Conservation (phyloP, 108 stramenopile genomes). For the Cyclotella distinguenda region DNA sequence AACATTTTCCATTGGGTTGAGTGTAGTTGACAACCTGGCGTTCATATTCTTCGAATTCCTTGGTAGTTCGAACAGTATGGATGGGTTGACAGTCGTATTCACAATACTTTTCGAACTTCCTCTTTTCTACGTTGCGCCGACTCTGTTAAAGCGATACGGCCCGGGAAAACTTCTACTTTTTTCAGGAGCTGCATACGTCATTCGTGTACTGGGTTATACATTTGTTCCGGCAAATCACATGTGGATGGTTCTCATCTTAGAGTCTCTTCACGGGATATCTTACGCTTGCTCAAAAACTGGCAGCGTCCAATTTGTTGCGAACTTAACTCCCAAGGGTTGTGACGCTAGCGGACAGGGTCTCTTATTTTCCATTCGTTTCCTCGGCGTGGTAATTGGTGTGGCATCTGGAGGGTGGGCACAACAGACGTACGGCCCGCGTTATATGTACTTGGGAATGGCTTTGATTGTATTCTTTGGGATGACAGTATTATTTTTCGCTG, state of each 20-base stretch:
- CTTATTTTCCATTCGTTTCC: conserved; percentile 40
- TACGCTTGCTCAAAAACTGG: conserved; percentile 55
- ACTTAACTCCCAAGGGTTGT: conserved; percentile 46
- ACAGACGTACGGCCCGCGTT: conserved; percentile 33
- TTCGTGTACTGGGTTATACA: conserved; percentile 63
- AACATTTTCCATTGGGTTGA: conserved; percentile 48
- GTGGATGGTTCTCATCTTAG: conserved; percentile 52
- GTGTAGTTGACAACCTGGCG: conserved; percentile 55
- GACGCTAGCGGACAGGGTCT: conserved; percentile 64
- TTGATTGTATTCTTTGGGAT: conserved; percentile 32
- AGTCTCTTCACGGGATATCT: conserved; percentile 72
- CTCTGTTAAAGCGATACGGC: conserved; percentile 43
- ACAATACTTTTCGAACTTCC: conserved; percentile 72
- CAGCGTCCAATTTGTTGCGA: conserved; percentile 48
- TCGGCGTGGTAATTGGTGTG: conserved; percentile 55
- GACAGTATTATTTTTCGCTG: conserved; percentile 19
- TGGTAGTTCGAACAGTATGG: conserved; percentile 49
- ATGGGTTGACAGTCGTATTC: conserved; percentile 57
- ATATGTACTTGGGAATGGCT: conserved; percentile 45
- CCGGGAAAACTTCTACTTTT: conserved; percentile 40
- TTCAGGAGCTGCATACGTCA: conserved; percentile 52
- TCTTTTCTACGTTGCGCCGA: conserved; percentile 57
- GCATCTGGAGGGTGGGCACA: conserved; percentile 48
- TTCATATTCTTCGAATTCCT: conserved; percentile 66
- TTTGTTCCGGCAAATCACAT: conserved; percentile 46